A percentile compares a stretch with the other conserved stretches of the same genome.
Conservation (phyloP, 441 rosid genomes). For the Isatis lusitanica region DNA sequence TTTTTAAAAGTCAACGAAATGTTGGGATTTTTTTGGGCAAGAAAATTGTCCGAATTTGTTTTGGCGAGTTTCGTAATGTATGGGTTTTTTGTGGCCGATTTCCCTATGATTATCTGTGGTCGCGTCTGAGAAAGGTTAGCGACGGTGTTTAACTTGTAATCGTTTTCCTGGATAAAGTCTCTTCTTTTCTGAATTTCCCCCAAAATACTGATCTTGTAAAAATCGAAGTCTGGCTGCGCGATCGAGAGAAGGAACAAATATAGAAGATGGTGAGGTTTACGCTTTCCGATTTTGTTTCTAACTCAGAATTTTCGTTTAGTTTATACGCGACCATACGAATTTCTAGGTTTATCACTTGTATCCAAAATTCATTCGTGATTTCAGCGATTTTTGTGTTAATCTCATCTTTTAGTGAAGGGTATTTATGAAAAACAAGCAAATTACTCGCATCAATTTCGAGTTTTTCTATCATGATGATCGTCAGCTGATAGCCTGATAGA, state of each 20-base stretch:
- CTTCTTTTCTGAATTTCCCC: slow-evolving; percentile 10
- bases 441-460: background rate
- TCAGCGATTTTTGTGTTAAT: background rate
- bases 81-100: no score
- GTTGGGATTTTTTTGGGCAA: no score
- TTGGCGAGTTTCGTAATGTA: no score
- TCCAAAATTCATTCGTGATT: background rate
- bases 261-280: slow-evolving; percentile 27
- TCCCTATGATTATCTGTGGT: slow-evolving; percentile 10
- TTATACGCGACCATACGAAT: background rate
- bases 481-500: slow-evolving; percentile 12
- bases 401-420: background rate
- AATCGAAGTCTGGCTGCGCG: slow-evolving; percentile 3
- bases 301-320: background rate
- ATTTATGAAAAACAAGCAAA: background rate
- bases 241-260: slow-evolving; percentile 2
- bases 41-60: no score
- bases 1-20: no score
- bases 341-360: slow-evolving; percentile 14
- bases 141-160: slow-evolving; percentile 32
- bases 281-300: background rate
- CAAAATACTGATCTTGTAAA: background rate
- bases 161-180: slow-evolving; percentile 4
- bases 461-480: background rate
- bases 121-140: slow-evolving; percentile 35